Evolutionary conservation across 441 rosid genomes (phyloP).

Genomic region (Bruguiera hainesii): DNA sequence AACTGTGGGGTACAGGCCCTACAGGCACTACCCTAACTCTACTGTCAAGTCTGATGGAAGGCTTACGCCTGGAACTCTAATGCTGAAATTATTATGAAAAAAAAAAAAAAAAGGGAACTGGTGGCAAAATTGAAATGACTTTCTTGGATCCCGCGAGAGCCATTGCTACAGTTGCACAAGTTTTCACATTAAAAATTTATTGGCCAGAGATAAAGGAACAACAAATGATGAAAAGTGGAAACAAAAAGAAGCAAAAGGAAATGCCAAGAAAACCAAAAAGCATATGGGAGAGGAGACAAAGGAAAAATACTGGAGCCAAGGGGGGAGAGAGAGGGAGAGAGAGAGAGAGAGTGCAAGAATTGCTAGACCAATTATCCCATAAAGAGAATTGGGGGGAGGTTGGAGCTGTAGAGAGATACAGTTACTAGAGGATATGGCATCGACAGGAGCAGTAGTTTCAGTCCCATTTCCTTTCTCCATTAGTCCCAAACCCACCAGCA

Average conservation of each 20-base stretch:
- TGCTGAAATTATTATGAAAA: no score
- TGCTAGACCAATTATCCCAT: background rate
- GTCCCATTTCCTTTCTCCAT: constrained; percentile 21
- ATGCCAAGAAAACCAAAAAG: constrained; percentile 37
- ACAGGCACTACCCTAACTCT: no score
- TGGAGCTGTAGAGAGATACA: no score
- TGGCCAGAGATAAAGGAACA: constrained; percentile 45
- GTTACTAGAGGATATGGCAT: background rate
- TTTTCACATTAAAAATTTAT: constrained; percentile 17
- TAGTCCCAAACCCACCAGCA: constrained; percentile 27
- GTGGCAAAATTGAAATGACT: constrained; percentile 39
- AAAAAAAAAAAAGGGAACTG: background rate
- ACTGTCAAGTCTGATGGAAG: no score
- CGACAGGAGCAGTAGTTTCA: background rate
- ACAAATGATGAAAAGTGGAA: constrained; percentile 44
- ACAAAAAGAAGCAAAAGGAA: constrained; percentile 32
- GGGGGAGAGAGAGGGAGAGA: background rate
- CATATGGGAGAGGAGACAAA: constrained; percentile 29
- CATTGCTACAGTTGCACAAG: constrained; percentile 19
- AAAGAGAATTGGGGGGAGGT: no score
- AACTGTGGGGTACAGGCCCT: no score
- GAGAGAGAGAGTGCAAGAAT: background rate
- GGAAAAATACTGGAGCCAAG: constrained; percentile 12
- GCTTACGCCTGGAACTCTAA: no score
- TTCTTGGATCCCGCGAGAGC: constrained; percentile 77